phyloP scores from a whole-genome alignment of 2,329 filamentous ascomycete genomes.

The Cadophora sp. region DNA sequence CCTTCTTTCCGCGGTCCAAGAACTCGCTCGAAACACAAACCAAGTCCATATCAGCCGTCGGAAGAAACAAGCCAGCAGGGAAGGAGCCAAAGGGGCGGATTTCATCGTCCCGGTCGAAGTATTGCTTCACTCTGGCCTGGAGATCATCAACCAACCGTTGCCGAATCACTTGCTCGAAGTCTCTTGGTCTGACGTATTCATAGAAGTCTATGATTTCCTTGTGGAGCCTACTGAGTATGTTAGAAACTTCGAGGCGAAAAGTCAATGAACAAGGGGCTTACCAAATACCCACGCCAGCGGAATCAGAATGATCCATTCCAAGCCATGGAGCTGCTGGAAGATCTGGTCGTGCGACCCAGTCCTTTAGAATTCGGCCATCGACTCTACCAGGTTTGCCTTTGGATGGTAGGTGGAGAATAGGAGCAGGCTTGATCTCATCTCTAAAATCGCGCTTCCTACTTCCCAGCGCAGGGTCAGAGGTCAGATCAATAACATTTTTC shows the following conservation, averaged over 20 bases:
- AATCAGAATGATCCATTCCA: conserved; percentile 58
- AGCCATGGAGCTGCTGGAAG: conserved; percentile 68
- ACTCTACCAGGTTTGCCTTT: conserved; percentile 30
- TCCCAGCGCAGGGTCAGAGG: conserved; percentile 56
- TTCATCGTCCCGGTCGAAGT: conserved; percentile 62
- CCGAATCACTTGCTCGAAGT: conserved; percentile 80
- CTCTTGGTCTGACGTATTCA: conserved; percentile 77
- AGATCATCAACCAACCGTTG: conserved; percentile 75
- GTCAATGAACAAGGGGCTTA: conserved; percentile 46
- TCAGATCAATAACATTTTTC: conserved; percentile 36
- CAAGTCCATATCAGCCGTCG: conserved; percentile 91
- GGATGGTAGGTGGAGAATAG: conserved; percentile 33
- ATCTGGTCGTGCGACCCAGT: conserved; percentile 49
- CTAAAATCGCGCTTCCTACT: conserved; percentile 77
- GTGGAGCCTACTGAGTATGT: conserved; percentile 68
- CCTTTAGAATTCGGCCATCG: conserved; percentile 46
- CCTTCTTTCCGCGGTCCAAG: conserved; percentile 53
- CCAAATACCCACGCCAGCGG: conserved; percentile 62
- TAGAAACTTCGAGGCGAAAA: conserved; percentile 24
- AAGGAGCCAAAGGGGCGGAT: conserved; percentile 91
- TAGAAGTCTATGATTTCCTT: conserved; percentile 92
- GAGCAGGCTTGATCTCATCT: conserved; percentile 60
- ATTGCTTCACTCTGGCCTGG: conserved; percentile 60
- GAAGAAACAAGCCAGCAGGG: conserved; percentile 78
- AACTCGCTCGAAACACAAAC: conserved; percentile 75